phyloP scores from a whole-genome alignment of 108 stramenopile species.

The Heterococcus sp. region DNA sequence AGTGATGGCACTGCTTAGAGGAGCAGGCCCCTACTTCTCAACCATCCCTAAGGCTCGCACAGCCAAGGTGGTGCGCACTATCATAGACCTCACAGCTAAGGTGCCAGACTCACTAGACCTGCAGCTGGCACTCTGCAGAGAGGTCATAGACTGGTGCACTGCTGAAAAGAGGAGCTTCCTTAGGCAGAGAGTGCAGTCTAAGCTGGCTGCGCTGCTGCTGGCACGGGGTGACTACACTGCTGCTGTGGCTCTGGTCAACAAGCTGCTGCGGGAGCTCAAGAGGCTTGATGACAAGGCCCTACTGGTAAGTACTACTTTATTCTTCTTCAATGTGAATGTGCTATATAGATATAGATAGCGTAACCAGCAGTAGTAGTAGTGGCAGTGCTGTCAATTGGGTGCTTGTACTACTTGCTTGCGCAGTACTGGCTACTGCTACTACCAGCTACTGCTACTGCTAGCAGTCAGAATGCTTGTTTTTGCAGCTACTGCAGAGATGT shows the following conservation, averaged over 20 bases:
- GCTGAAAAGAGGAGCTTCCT: constrained; percentile 89
- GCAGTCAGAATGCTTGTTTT: no score
- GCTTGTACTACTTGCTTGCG: no score
- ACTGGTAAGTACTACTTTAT: no score
- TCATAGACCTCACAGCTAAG: constrained; percentile 87
- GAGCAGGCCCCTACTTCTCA: constrained; percentile 72
- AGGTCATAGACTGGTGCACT: constrained; percentile 75
- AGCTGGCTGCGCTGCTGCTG: constrained; percentile 78
- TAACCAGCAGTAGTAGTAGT: no score
- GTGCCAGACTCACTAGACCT: constrained; percentile 77
- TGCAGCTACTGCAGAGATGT: no score
- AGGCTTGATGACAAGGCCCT: constrained; percentile 98
- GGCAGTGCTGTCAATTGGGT: no score
- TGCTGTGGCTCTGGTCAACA: constrained; percentile 77
- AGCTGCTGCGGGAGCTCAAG: constrained; percentile 87
- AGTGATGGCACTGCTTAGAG: constrained; percentile 77
- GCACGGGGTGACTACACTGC: constrained; percentile 73
- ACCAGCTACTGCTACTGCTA: no score
- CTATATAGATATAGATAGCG: no score
- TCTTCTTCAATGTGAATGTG: no score
- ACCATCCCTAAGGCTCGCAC: constrained; percentile 92
- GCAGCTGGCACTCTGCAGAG: constrained; percentile 74
- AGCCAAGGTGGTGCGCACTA: constrained; percentile 84
- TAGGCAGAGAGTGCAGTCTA: constrained; percentile 93
- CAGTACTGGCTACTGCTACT: no score